Base-by-base conservation (phyloP, 73 alveolate species). In the Paramecium octaurelia region DNA sequence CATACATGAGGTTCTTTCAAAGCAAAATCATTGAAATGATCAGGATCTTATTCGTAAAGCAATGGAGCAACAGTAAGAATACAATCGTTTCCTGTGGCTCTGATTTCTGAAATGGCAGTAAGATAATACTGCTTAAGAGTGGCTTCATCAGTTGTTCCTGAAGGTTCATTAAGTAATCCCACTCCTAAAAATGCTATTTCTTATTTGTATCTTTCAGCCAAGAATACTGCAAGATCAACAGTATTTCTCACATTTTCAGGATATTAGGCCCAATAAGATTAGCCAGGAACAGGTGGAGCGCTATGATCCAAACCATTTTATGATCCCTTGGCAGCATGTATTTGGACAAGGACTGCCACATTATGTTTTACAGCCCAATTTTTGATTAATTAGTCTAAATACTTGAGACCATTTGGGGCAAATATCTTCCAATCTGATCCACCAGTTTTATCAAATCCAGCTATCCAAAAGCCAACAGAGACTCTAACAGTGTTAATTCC, bases 121-220 rank as follows among this genome's bases (percentile, higher is more conserved):
- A 24, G n/a, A 8, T 80, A 80, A 80, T 80, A 80, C 4, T 21
- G 50, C 21, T 80, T 80, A 27, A 80, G 75, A 18, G 91, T 80
- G 12, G 75, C 29, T 80, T 80, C 91, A 48, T 80, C 91, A 11
- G 91, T 80, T 80, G 91, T 31, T 80, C 91, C 91, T n/a, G 91
- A n/a, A 31, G 91, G 91, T 35, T 80, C 91, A 80, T 80, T 80
- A 2, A 80, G 34, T 21, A 80, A 20, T 24, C 91, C 91, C 2
- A 80, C 57, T 43, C 91, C 91, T 18, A 80, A 80, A 80, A 80
- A 80, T n/a, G 91, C 91, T 18, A 48, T 27, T 18, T 40, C 70
- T 23, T 80, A 42, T 46, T 23, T 80, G 54, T 80, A 80, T 80
- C 91, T 42, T 40, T 80, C 91, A 8, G 91, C 91, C 46, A 80